Conservation (phyloP, 306 rosid species). For the Arachis stenosperma region DNA sequence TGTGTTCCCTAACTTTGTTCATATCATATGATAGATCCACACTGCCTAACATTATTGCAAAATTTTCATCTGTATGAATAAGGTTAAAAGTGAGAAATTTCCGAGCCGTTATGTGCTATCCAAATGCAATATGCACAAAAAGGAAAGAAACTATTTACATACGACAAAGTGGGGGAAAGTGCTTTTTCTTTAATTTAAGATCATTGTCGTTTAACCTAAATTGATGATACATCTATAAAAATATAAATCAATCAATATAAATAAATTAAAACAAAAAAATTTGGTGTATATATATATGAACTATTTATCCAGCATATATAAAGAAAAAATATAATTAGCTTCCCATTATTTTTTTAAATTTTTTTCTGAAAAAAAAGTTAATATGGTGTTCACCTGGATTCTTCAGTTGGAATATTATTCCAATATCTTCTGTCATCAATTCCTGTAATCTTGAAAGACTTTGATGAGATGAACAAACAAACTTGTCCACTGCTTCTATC, state of each 20-base stretch:
- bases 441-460: constrained; percentile 78
- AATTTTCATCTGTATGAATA: background rate
- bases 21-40: no score
- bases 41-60: background rate
- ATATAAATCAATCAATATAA: background rate
- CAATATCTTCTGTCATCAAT: constrained; percentile 93
- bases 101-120: background rate
- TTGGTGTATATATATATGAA: no score
- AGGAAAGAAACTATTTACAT: background rate
- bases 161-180: background rate
- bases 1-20: background rate
- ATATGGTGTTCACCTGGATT: constrained; percentile 68
- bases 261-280: no score
- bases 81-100: constrained; percentile 12
- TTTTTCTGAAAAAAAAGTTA: background rate
- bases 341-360: no score
- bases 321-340: no score
- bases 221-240: background rate
- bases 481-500: constrained; percentile 62
- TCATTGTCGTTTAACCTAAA: no score
- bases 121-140: background rate
- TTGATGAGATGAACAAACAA: constrained; percentile 68
- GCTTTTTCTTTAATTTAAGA: no score
- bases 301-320: no score
- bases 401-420: constrained; percentile 70